Conservation (phyloP, 202 grass and related monocot species). For the Schoenoplectus triqueter region DNA sequence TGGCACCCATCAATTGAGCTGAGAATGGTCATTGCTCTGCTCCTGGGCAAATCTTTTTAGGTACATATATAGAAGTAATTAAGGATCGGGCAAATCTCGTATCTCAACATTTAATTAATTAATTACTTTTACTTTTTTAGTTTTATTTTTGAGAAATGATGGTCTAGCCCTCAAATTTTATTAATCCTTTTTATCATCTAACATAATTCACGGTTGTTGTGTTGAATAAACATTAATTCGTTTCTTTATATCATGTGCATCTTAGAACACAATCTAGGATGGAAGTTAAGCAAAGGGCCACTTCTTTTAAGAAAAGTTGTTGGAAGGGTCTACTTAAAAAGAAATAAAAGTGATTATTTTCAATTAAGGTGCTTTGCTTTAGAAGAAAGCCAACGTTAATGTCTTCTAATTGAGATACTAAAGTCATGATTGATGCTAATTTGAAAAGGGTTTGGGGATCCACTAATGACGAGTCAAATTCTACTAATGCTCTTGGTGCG, state of each 20-base stretch:
- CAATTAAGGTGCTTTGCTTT: constrained; percentile 24
- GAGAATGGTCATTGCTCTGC: neutral
- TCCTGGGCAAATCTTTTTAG: neutral
- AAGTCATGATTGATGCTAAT: constrained; percentile 11
- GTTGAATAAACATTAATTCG: neutral
- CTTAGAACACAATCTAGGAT: constrained; percentile 12
- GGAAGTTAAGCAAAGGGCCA: constrained; percentile 11
- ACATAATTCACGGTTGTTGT: neutral
- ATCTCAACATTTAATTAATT: too few relatives aligned
- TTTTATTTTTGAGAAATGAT: too few relatives aligned
- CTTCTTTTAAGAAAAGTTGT: constrained; percentile 12
- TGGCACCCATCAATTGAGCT: neutral
- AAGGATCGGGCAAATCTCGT: too few relatives aligned
- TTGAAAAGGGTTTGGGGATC: neutral
- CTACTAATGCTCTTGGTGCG: too few relatives aligned
- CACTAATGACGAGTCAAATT: neutral
- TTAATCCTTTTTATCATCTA: constrained; percentile 5
- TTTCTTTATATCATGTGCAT: constrained; percentile 20
- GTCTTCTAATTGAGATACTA: neutral
- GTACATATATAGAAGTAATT: neutral
- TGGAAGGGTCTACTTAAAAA: constrained; percentile 24
- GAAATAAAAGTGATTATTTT: constrained; percentile 1
- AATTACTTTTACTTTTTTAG: too few relatives aligned
- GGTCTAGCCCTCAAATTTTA: too few relatives aligned
- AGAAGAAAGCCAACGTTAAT: neutral